Evolutionary conservation across 345 rosid species (phyloP), one percentile per base, ranked within the genome.

Genomic region (Odontarrhena argentea): DNA sequence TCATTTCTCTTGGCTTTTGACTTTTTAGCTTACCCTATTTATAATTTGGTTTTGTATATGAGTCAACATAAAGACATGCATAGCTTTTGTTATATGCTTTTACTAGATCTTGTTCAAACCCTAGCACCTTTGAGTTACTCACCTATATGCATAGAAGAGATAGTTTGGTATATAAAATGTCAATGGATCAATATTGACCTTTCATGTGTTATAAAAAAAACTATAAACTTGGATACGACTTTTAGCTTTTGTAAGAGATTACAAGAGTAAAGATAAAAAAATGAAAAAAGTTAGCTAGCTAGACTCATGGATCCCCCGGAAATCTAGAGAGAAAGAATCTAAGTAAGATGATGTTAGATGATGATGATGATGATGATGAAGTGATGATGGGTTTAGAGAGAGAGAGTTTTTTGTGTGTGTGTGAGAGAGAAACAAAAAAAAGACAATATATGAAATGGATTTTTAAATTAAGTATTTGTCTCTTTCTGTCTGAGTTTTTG

Each of bases 261-360:
- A 14, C 28, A 61, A 26, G 2, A 11, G 41, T 49, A 44, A 59
- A 30, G 26, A 55, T 53, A 55, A 47, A 24, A 6, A 9, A 13
- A 48, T 18, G 14, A 4, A 9, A 13, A 34, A 58, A 25, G 8
- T 32, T 4, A 32, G 34, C 43, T 42, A 26, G 63, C 51, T 41
- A 60, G 61, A 49, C 68, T 63, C 74, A 55, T 67, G 68, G 56
- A 67, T 76, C 80, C 82, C 80, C 85, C 87, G 86, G 76, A 78
- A 81, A 79, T 76, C 61, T 74, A 77, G 84, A 63, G 83, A 78
- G 49, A 76, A 53, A 35, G 71, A 74, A 74, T 61, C 44, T 70
- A 55, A 40, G 56, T 44, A 77, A 65, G 24, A 47, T 7, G 44
- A 46, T 64, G 40, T 48, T 45, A 63, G 67, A 48, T 63, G 75